Conservation (phyloP, 1,284 basidiomycete species). For the Golubevia pallescens region DNA sequence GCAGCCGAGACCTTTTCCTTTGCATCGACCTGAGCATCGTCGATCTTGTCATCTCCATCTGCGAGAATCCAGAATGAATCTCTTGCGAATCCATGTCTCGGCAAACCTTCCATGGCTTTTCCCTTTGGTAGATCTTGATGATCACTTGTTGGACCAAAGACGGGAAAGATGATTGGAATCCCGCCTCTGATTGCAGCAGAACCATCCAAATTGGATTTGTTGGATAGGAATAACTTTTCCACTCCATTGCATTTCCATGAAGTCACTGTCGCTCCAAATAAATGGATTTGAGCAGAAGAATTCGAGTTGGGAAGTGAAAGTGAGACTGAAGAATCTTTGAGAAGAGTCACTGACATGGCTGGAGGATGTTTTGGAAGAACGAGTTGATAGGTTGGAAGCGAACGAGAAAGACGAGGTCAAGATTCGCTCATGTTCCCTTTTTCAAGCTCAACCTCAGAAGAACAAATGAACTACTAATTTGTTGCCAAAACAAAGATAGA, state of each 20-base stretch:
- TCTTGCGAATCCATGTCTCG: slow-evolving; percentile 45
- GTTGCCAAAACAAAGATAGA: no score
- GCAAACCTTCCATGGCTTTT: slow-evolving; percentile 20
- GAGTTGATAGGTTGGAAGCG: no score
- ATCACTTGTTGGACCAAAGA: slow-evolving; percentile 38
- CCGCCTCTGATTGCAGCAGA: slow-evolving; percentile 41
- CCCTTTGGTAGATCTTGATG: slow-evolving; percentile 25
- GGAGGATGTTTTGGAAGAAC: no score
- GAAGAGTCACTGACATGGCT: no score
- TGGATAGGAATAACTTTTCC: slow-evolving; percentile 41
- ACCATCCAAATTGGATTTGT: slow-evolving; percentile 36
- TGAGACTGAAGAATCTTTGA: background rate
- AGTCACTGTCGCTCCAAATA: slow-evolving; percentile 50
- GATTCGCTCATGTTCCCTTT: no score
- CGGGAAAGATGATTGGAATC: slow-evolving; percentile 50
- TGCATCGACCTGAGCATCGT: slow-evolving; percentile 9
- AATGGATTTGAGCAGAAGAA: slow-evolving; percentile 25
- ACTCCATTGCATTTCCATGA: slow-evolving; percentile 38
- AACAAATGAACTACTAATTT: no score
- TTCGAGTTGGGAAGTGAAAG: background rate
- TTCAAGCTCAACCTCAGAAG: no score
- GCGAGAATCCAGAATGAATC: slow-evolving; percentile 32
- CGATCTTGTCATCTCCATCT: slow-evolving; percentile 10
- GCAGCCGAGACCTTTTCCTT: background rate
- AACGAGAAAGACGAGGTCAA: no score